Evolutionary conservation across 805 yeast genomes (phyloP), one percentile per base, ranked within the genome.

Genomic region (Teunomyces kruisii): DNA sequence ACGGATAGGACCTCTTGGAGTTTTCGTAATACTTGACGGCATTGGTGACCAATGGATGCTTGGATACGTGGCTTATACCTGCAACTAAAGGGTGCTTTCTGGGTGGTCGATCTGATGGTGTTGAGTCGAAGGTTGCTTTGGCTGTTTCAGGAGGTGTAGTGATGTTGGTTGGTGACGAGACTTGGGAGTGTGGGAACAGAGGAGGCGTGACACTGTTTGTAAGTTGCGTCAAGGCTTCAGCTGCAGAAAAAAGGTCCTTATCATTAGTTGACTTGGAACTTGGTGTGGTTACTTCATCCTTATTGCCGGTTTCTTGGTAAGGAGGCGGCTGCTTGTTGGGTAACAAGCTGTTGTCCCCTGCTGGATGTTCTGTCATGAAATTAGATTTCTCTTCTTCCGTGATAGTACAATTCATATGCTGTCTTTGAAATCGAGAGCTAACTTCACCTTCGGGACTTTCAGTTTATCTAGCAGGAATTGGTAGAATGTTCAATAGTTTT

Each of bases 21-120:
- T 67, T 64, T 49, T 74, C 76, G 58, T 75, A 69, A 56, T 75
- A 68, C 45, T 68, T 74, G 48, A 74, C 79, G 16, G 78, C 80
- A 58, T 72, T 74, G 36, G 70, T 75, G 37, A 72, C 79, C 31
- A 72, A 53, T 6, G 75, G 76, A 50, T 67, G 72, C 38, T 58
- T 61, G 19, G 68, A 56, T 5, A 71, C 75, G 42, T 67, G 65
- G 38, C 55, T 65, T 5, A 72, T 75, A 39, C 57, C 61, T 15
- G 62, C 59, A 17, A 72, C 67, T 22, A 72, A 59, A 3, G 77
- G 77, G 54, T 72, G 77, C 36, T 58, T 57, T 29, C 47, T 17
- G 9, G 52, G 22, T 15, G 27, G 40, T 9, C 14, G 32, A 10
- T 39, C 35, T 39, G 46, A 28, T 43, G 33, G 16, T 49, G 52